phyloP scores from a whole-genome alignment of 257 asterid species.

The Avicennia marina region DNA sequence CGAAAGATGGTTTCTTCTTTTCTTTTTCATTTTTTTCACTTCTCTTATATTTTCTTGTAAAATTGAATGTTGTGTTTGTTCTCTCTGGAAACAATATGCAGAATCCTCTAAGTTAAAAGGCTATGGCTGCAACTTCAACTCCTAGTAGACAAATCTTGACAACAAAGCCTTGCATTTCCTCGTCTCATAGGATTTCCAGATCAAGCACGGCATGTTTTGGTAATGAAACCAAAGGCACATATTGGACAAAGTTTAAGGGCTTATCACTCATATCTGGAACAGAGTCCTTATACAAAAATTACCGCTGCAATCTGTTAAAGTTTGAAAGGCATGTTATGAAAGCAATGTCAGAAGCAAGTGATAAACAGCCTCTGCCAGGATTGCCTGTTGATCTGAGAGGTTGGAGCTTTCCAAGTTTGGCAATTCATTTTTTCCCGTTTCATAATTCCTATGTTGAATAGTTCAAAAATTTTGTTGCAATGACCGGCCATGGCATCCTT shows the following conservation, averaged over 20 bases:
- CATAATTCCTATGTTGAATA: too few relatives aligned
- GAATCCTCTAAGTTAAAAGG: constrained; percentile 12
- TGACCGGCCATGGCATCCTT: too few relatives aligned
- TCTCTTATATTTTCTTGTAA: background rate
- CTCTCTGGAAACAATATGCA: too few relatives aligned
- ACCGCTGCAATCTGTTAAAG: constrained; percentile 17
- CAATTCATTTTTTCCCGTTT: too few relatives aligned
- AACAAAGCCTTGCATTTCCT: constrained; percentile 31
- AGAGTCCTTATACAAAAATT: constrained; percentile 29
- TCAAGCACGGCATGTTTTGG: constrained; percentile 40
- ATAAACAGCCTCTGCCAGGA: constrained; percentile 61
- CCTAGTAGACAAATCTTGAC: constrained; percentile 38
- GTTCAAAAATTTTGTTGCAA: too few relatives aligned
- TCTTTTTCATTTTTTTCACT: too few relatives aligned
- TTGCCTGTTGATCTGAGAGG: constrained; percentile 87
- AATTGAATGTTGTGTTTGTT: background rate
- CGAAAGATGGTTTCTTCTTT: too few relatives aligned
- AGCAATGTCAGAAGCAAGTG: constrained; percentile 62
- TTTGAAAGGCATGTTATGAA: constrained; percentile 38
- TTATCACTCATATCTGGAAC: constrained; percentile 35
- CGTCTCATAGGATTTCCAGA: constrained; percentile 34
- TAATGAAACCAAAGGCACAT: constrained; percentile 34
- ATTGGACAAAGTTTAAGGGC: constrained; percentile 43
- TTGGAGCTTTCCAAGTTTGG: too few relatives aligned
- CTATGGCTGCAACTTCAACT: constrained; percentile 62